Evolutionary conservation across 108 stramenopile species (phyloP).

Genomic region (Skeletonema potamos): DNA sequence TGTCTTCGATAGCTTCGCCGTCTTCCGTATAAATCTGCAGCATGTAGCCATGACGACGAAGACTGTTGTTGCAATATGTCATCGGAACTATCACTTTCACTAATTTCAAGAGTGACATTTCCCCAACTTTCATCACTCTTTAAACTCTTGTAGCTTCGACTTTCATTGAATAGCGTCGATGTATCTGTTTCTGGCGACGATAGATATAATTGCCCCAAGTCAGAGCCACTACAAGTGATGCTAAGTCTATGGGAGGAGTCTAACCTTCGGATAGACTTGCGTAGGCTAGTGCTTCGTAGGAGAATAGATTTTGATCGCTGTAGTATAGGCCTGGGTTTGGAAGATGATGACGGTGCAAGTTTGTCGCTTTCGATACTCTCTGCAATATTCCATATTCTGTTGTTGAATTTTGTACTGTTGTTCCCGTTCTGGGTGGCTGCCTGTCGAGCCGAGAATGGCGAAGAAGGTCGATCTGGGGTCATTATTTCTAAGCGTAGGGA

Average conservation of each 20-base stretch:
- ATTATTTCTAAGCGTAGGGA: no score
- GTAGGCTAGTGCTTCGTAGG: not conserved
- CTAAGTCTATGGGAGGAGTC: constrained; percentile 15
- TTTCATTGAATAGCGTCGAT: not conserved
- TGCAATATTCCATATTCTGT: not conserved
- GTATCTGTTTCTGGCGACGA: constrained; percentile 23
- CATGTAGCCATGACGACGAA: constrained; percentile 13
- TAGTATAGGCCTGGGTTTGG: not conserved
- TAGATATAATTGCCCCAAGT: constrained; percentile 28
- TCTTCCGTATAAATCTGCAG: constrained; percentile 16
- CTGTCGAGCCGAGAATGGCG: not conserved
- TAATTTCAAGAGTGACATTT: not conserved
- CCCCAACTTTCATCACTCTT: not conserved
- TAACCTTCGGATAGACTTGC: constrained; percentile 11
- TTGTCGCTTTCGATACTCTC: not conserved
- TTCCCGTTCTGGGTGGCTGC: not conserved
- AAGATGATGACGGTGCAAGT: not conserved
- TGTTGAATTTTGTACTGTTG: not conserved
- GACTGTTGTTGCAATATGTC: not conserved
- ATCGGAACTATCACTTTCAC: not conserved
- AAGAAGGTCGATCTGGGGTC: not conserved
- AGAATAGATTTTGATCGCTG: not conserved
- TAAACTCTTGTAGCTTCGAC: not conserved
- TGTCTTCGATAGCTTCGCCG: constrained; percentile 6
- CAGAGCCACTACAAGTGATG: constrained; percentile 21